Evolutionary conservation across 2,329 filamentous ascomycete genomes (phyloP), one percentile per base, ranked within the genome.

Genomic region (Thielaviopsis punctulata): DNA sequence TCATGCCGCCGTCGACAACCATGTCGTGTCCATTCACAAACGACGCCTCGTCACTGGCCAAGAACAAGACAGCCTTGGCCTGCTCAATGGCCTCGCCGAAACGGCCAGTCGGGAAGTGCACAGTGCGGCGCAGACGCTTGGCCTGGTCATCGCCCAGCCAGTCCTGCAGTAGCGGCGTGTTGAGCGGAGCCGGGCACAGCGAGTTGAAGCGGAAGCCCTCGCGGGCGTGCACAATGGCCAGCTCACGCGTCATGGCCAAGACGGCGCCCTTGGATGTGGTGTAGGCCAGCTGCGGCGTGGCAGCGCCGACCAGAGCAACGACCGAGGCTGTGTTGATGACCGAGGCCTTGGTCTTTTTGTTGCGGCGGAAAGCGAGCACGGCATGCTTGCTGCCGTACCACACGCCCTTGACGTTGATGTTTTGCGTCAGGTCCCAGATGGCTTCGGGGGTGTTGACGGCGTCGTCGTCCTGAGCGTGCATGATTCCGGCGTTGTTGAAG

Each of bases 401-500:
- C n/a, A 95, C 89, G 44, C 89, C 89, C 77, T 95, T 95, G 66
- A 95, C 89, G 67, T 95, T 95, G 73, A 95, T 93, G 65, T 79
- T 81, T 56, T 94, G 87, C 4, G 89, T 95, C 59, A 94, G 70
- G 62, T 95, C 87, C 89, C 89, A 95, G 71, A 95, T 89, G 61
- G 79, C 80, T 70, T 95, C 87, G 49, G 86, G 81, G 1, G 88
- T 95, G 64, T 83, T 77, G 64, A 93, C 71, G 48, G 89, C 87
- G 65, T 87, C 82, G 62, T 77, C 81, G 65, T 88, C 84, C 53
- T 83, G 73, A 47, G 79, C 81, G 69, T 95, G 89, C 89, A 95
- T 95, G 67, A 95, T 95, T 52, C 89, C 89, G 22, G 89, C 89
- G 66, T 95, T 95, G 79, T 95, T 95, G 80, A 95, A 95, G 61